A percentile compares a stretch with the other conserved stretches of the same genome.
These are phyloP conservation scores for Scleromitrula shiraiana DNA, from an alignment of 2,329 filamentous ascomycete species.

Conservation along the genomic window DNA sequence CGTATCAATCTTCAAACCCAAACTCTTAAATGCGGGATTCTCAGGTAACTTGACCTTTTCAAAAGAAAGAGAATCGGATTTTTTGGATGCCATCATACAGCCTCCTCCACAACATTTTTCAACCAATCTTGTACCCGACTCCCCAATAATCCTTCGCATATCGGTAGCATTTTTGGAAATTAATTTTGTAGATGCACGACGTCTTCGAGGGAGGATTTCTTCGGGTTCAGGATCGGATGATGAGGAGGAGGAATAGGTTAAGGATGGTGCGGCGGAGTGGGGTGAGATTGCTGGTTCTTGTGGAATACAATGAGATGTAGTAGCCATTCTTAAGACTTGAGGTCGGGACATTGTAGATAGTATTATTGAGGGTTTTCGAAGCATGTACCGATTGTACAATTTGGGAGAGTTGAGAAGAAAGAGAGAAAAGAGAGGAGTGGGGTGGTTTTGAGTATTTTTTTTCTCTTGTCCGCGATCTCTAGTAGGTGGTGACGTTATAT, in stretches of 20 bases:
- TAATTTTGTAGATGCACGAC: conserved; percentile 62
- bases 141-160: conserved; percentile 55
- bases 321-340: conserved; percentile 18
- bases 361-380: conserved; percentile 8
- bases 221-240: conserved; percentile 42
- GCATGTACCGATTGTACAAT: background rate
- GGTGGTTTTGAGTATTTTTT: too few species aligned
- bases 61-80: conserved; percentile 41
- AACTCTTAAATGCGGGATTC: conserved; percentile 75
- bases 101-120: conserved; percentile 57
- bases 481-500: too few species aligned
- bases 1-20: conserved; percentile 67
- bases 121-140: conserved; percentile 53
- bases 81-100: conserved; percentile 47
- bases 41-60: conserved; percentile 56
- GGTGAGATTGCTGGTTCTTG: conserved; percentile 18
- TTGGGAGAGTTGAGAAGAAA: background rate
- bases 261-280: conserved; percentile 42
- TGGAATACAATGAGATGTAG: conserved; percentile 28
- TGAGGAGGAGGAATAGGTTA: conserved; percentile 56
- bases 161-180: conserved; percentile 56
- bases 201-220: conserved; percentile 38
- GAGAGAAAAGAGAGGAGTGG: background rate
- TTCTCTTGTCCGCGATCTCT: too few species aligned
- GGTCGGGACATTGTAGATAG: conserved; percentile 24